These are phyloP conservation scores for Bromus sterilis DNA, from an alignment of 176 grass and related monocot genomes.

Conservation along the genomic window DNA sequence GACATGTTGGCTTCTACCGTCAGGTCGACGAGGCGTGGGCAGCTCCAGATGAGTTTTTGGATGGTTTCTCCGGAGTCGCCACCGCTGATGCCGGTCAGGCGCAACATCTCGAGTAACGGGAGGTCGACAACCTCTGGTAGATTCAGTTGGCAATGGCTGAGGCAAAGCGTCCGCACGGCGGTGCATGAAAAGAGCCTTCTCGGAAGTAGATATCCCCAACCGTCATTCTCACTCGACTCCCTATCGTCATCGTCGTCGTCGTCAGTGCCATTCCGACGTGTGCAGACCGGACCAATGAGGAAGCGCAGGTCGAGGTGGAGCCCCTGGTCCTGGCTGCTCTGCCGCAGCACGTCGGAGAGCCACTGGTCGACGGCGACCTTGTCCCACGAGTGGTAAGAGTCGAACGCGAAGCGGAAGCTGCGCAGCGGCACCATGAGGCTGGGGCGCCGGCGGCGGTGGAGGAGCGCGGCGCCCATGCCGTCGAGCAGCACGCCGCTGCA, in stretches of 20 bases:
- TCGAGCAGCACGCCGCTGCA: neutral
- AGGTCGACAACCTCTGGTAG: neutral
- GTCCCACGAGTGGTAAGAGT: neutral
- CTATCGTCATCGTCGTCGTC: neutral
- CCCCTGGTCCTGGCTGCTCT: neutral
- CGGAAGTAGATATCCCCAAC: neutral
- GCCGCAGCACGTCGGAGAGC: neutral
- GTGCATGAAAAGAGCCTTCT: neutral
- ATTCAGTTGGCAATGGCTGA: neutral
- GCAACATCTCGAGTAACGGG: neutral
- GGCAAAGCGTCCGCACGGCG: neutral
- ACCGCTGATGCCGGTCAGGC: neutral
- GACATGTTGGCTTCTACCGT: neutral
- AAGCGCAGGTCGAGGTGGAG: neutral
- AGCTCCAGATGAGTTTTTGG: neutral
- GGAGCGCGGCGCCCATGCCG: neutral
- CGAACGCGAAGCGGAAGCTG: neutral
- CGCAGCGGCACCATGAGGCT: neutral
- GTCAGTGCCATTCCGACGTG: accelerated
- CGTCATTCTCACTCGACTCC: neutral
- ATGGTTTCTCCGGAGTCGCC: neutral
- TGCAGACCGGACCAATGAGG: neutral
- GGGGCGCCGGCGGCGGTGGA: neutral
- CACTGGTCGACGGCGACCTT: neutral
- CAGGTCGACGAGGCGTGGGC: neutral